Evolutionary conservation across 1,139 yeast genomes (phyloP).

Genomic region (Pichia inconspicua): DNA sequence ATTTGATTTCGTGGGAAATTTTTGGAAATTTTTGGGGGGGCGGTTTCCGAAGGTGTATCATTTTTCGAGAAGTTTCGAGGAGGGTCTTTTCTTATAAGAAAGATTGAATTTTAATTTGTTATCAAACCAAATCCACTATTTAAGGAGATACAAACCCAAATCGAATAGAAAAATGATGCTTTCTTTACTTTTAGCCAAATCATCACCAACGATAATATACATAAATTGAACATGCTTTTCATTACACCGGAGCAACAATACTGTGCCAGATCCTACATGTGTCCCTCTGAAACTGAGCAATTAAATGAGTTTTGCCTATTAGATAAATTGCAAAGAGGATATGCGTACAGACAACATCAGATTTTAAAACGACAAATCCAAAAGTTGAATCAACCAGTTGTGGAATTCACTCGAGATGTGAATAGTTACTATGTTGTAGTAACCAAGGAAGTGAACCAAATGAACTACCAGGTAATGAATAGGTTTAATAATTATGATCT

Average conservation of each 20-base stretch:
- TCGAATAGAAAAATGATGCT: not conserved
- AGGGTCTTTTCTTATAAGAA: not conserved
- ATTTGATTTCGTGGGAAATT: too few species aligned
- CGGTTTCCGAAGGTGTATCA: too few species aligned
- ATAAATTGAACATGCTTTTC: constrained; percentile 1
- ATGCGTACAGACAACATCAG: constrained; percentile 9
- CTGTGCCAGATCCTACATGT: not conserved
- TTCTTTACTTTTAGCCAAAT: not conserved
- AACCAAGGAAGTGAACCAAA: constrained; percentile 4
- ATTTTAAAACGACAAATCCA: constrained; percentile 8
- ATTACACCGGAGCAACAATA: constrained; percentile 2
- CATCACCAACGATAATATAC: too few species aligned
- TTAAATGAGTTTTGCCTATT: constrained; percentile 7
- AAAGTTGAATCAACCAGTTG: constrained; percentile 10
- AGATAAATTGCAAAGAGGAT: constrained; percentile 10
- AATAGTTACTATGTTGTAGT: constrained; percentile 12
- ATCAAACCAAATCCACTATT: not conserved
- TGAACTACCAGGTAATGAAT: constrained; percentile 5
- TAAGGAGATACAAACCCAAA: not conserved
- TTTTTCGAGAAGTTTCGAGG: constrained; percentile 1
- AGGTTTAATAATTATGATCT: constrained; percentile 14
- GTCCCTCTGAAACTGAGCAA: not conserved
- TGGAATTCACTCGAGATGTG: constrained; percentile 7
- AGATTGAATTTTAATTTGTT: not conserved
- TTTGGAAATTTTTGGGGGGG: too few species aligned